Base-by-base conservation (phyloP, 495 filamentous ascomycete species). In the Lophium mytilinum region DNA sequence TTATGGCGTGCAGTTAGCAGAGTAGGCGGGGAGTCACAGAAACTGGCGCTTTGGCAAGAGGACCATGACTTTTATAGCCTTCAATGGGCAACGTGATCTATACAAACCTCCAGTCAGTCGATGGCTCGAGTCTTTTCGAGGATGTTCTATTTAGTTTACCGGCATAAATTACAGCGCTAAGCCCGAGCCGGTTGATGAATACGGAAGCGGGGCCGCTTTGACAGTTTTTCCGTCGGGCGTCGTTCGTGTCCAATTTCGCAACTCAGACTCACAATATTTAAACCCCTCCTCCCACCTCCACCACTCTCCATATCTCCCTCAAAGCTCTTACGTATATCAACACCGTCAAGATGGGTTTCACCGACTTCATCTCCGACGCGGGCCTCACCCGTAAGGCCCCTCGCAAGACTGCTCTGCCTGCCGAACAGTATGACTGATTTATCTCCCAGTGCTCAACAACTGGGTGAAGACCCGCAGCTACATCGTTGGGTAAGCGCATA, bases 401-500 rank as follows among this genome's bases (percentile, higher is more conserved):
- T 15, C 42, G 33, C 30, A 43, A 34, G 15, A 24, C 14, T 14
- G 45, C 45, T 24, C 21, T 48, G 45, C 14, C 45, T 7, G 14
- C 33, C 33, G 45, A 24, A 24, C 14, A 24, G 15, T 48, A 48
- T 45, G 46, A 40, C 18, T 11, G 48, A 46, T 61, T 30, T 30
- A 12, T 24, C 45, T 24, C 33, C 10, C 3, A 96, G 91, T 93
- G 71, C 86, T 96, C 70, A 88, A 96, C 82, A 84, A 81, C 80
- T 97, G 83, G 85, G 78, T 95, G 69, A 82, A 82, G 63, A 89
- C 87, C 65, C 85, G 91, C 66, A 93, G 87, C 76, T 98, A 98
- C 80, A 83, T 98, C 68, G 80, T 85, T 75, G 91, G 90, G 90
- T 95, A 86, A 73, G 81, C 69, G 12, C 57, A 43, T 53, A 14